Evolutionary conservation across 2,329 filamentous ascomycete species (phyloP).

Genomic region (Alternaria dauci): DNA sequence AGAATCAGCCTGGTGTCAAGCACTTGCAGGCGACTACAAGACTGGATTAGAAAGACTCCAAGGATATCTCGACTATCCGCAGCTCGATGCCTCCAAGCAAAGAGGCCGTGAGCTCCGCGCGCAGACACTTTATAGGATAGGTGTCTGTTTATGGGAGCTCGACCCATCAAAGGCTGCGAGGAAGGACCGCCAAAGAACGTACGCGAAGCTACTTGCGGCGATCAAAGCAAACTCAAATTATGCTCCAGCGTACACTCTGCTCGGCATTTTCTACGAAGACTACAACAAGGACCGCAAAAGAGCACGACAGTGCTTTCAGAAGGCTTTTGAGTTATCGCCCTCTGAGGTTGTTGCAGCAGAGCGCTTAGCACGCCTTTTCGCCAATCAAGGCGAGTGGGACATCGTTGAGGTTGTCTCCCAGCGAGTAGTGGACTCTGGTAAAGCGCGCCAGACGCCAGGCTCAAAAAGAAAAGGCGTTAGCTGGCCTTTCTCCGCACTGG

Average conservation of each 20-base stretch:
- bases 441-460: slow-evolving; percentile 86
- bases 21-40: slow-evolving; percentile 78
- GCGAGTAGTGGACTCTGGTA: slow-evolving; percentile 92
- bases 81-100: slow-evolving; percentile 68
- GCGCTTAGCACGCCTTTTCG: slow-evolving; percentile 83
- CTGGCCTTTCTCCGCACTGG: slow-evolving; percentile 94
- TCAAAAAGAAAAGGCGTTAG: slow-evolving; percentile 93
- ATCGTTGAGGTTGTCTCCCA: slow-evolving; percentile 92
- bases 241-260: slow-evolving; percentile 87
- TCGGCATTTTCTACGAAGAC: slow-evolving; percentile 90
- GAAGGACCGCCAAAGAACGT: slow-evolving; percentile 82
- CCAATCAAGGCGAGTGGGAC: slow-evolving; percentile 93
- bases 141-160: slow-evolving; percentile 84
- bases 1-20: slow-evolving; percentile 92
- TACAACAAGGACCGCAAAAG: slow-evolving; percentile 87
- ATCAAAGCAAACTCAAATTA: slow-evolving; percentile 87
- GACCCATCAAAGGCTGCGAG: slow-evolving; percentile 77
- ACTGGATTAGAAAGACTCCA: slow-evolving; percentile 74
- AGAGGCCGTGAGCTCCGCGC: slow-evolving; percentile 77
- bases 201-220: slow-evolving; percentile 81
- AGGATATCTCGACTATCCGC: slow-evolving; percentile 65
- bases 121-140: slow-evolving; percentile 86
- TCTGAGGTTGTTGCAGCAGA: slow-evolving; percentile 89
- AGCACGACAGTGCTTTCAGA: slow-evolving; percentile 92
- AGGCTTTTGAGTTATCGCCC: slow-evolving; percentile 90